These are phyloP conservation scores for Stemphylium beticola DNA, from an alignment of 2,329 filamentous ascomycete genomes.

Conservation along the genomic window DNA sequence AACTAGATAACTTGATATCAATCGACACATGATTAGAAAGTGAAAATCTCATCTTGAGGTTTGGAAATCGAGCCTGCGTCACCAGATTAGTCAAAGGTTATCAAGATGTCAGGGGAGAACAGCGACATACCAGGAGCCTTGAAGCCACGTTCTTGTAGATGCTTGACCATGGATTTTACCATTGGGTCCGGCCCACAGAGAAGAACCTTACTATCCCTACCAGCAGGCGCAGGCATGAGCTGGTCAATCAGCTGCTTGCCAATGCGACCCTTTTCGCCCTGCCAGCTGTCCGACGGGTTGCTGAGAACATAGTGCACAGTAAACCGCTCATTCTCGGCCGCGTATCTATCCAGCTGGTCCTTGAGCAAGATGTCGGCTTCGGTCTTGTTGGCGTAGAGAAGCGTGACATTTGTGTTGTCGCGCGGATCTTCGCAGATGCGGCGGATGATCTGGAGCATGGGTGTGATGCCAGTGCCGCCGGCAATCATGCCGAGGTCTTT, in stretches of 20 bases:
- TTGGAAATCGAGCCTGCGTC: conserved; percentile 12
- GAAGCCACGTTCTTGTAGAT: conserved; percentile 17
- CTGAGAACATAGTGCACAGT: conserved; percentile 62
- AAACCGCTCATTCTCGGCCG: conserved; percentile 58
- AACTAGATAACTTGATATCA: not conserved
- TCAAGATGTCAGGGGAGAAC: accelerated
- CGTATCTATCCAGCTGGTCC: conserved; percentile 62
- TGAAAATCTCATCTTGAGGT: conserved; percentile 20
- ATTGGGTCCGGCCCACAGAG: conserved; percentile 68
- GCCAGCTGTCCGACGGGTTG: conserved; percentile 24
- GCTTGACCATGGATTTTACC: conserved; percentile 13
- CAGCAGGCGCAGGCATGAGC: conserved; percentile 39
- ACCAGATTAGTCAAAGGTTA: not conserved
- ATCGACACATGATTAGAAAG: conserved; percentile 2
- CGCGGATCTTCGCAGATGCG: conserved; percentile 66
- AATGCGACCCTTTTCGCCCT: conserved; percentile 9
- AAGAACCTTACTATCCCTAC: conserved; percentile 86
- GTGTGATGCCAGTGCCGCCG: conserved; percentile 61
- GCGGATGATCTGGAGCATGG: conserved; percentile 67
- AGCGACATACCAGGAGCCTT: conserved; percentile 20
- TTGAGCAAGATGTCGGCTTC: conserved; percentile 67
- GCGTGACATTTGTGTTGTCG: conserved; percentile 62
- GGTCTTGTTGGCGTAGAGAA: conserved; percentile 66
- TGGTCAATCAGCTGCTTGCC: conserved; percentile 15
- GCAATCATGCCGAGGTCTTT: conserved; percentile 63